These are phyloP conservation scores for Naematelia encephala DNA, from an alignment of 768 basidiomycete genomes.

Conservation along the genomic window DNA sequence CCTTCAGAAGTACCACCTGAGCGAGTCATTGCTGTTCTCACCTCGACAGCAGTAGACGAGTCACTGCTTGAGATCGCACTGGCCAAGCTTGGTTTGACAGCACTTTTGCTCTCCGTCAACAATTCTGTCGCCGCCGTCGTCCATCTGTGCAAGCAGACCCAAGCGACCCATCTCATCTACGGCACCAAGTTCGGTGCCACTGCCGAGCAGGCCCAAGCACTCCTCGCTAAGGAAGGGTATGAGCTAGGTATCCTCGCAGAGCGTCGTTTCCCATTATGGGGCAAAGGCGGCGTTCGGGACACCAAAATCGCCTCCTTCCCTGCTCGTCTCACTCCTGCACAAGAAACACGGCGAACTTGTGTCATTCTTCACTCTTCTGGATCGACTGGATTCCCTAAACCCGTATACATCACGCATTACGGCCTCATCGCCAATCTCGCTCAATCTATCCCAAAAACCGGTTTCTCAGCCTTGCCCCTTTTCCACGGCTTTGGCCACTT, in stretches of 20 bases:
- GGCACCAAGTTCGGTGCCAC: constrained; percentile 51
- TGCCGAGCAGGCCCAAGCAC: constrained; percentile 49
- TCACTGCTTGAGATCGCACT: constrained; percentile 55
- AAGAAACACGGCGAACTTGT: constrained; percentile 31
- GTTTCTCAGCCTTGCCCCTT: constrained; percentile 43
- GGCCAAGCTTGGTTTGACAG: constrained; percentile 52
- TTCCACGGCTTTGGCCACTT: constrained; percentile 49
- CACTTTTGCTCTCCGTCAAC: constrained; percentile 54
- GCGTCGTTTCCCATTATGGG: constrained; percentile 54
- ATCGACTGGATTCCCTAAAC: constrained; percentile 48
- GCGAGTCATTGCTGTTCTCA: constrained; percentile 52
- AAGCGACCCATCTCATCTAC: constrained; percentile 53
- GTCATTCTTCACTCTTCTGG: constrained; percentile 47
- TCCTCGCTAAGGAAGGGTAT: constrained; percentile 41
- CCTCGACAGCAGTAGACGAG: constrained; percentile 53
- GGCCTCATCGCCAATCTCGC: constrained; percentile 37
- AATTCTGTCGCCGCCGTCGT: constrained; percentile 57
- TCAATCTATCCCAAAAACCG: constrained; percentile 32
- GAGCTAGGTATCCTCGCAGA: constrained; percentile 42
- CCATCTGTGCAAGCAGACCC: constrained; percentile 54
- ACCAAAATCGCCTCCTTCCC: constrained; percentile 30
- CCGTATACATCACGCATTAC: constrained; percentile 44
- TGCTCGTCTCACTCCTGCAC: constrained; percentile 35
- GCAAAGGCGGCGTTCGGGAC: constrained; percentile 50
- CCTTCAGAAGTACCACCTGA: constrained; percentile 46